These are phyloP conservation scores for Microdochium trichocladiopsis DNA, from an alignment of 2,329 filamentous ascomycete genomes.

Conservation along the genomic window DNA sequence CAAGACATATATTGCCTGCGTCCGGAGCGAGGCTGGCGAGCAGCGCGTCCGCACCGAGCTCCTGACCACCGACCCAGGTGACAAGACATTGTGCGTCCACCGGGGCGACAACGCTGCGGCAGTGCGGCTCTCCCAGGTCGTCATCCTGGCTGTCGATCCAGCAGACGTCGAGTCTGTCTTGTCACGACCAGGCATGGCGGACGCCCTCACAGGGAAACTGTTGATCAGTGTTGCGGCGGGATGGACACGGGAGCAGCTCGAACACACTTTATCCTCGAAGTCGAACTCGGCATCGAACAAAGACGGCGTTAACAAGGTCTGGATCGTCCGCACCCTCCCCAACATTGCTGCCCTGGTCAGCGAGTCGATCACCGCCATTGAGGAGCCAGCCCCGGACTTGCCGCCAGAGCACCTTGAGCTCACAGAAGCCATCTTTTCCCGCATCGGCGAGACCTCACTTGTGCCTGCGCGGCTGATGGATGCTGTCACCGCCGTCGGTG, in stretches of 20 bases:
- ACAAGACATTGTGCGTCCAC: constrained; percentile 12
- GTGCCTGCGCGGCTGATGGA: constrained; percentile 46
- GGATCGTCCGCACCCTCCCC: constrained; percentile 22
- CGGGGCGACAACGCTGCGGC: constrained; percentile 26
- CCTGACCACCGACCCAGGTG: neutral
- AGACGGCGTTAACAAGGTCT: constrained; percentile 5
- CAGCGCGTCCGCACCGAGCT: constrained; percentile 12
- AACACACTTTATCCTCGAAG: constrained; percentile 16
- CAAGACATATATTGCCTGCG: constrained; percentile 17
- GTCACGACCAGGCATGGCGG: constrained; percentile 22
- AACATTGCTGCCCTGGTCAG: constrained; percentile 25
- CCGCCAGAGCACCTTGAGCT: constrained; percentile 13
- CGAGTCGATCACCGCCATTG: constrained; percentile 24
- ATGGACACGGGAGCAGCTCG: constrained; percentile 32
- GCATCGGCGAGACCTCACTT: constrained; percentile 44
- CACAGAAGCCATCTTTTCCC: constrained; percentile 41
- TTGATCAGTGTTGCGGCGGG: constrained; percentile 45
- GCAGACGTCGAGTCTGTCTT: constrained; percentile 31
- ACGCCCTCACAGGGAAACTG: constrained; percentile 34
- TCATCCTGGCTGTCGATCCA: constrained; percentile 40
- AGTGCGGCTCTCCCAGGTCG: constrained; percentile 25
- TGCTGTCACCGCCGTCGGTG: constrained; percentile 50
- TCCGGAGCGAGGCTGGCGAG: constrained; percentile 18
- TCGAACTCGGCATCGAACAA: constrained; percentile 15
- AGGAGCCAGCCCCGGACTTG: constrained; percentile 12